Evolutionary conservation across 208 protist genomes (phyloP).

Genomic region (Naegleria fowleri): DNA sequence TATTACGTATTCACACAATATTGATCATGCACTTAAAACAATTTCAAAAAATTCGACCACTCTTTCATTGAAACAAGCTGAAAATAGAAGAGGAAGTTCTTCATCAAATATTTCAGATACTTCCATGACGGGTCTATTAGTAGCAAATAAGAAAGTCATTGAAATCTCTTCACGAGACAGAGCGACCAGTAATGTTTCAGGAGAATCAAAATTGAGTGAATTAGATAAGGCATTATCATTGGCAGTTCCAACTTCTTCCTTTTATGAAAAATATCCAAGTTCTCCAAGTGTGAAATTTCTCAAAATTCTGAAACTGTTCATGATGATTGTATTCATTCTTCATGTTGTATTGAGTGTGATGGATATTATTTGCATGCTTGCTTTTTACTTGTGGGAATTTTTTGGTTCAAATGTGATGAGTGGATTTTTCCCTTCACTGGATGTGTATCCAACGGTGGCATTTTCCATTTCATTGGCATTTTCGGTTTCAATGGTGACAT

Average conservation of each 20-base stretch:
- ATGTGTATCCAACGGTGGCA: background rate
- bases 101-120: background rate
- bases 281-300: background rate
- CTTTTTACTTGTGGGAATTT: background rate
- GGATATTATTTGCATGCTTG: background rate
- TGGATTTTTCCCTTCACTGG: background rate
- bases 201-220: background rate
- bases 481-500: background rate
- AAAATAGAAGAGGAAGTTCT: background rate
- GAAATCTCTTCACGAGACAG: background rate
- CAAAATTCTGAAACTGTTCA: background rate
- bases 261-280: conserved; percentile 1
- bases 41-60: background rate
- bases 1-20: too few species aligned
- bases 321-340: background rate
- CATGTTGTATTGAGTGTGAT: background rate
- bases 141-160: background rate
- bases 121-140: background rate
- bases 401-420: background rate
- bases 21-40: background rate
- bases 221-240: background rate
- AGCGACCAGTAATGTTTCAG: background rate
- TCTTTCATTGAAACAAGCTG: background rate
- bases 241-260: background rate
- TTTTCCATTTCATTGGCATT: background rate